Conservation (phyloP, 2,329 filamentous ascomycete genomes). For the Diaporthe amygdali region DNA sequence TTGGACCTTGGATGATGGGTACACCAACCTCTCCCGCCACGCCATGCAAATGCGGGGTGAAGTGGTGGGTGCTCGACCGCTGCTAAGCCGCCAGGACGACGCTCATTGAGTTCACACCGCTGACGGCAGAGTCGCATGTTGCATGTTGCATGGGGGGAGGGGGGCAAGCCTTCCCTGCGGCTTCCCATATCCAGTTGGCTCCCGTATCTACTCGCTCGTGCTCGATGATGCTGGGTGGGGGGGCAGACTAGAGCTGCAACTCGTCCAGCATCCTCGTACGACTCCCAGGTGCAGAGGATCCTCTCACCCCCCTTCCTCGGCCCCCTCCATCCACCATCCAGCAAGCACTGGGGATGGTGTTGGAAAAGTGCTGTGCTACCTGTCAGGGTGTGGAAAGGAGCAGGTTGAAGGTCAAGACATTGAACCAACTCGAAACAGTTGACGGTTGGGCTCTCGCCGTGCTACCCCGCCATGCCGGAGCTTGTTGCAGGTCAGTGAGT, state of each 20-base stretch:
- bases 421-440: neutral
- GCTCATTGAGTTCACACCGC: slow-evolving; percentile 7
- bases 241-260: slow-evolving; percentile 1
- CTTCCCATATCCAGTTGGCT: slow-evolving; percentile 1
- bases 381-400: neutral
- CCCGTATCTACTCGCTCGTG: neutral
- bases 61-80: slow-evolving; percentile 8
- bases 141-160: neutral
- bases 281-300: neutral
- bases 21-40: neutral
- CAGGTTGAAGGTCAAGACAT: neutral
- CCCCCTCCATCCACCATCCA: neutral
- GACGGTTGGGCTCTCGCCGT: neutral
- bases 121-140: slow-evolving; percentile 10
- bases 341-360: neutral
- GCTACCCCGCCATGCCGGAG: neutral
- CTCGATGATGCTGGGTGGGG: neutral
- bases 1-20: no score
- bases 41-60: slow-evolving; percentile 11
- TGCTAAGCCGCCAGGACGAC: neutral
- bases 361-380: neutral
- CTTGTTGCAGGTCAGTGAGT: neutral
- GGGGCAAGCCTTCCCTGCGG: neutral
- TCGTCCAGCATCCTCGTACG: slow-evolving; percentile 1
- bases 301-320: neutral